These are phyloP conservation scores for Paraconiothyrium sp. DNA, from an alignment of 2,329 filamentous ascomycete species.

Conservation along the genomic window DNA sequence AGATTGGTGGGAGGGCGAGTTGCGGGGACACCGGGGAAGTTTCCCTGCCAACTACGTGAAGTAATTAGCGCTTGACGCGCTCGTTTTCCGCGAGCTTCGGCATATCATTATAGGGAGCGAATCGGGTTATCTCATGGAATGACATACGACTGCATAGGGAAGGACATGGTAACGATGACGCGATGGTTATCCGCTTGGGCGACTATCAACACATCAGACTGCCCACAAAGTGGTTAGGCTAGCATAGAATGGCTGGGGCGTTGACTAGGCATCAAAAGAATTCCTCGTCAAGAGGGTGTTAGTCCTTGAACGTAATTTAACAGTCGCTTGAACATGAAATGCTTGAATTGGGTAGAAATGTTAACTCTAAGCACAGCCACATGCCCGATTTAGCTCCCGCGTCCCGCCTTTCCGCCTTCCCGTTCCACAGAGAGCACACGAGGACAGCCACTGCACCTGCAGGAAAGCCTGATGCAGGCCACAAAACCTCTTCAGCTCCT, in stretches of 20 bases:
- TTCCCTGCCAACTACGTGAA: constrained; percentile 88
- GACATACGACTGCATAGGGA: constrained; percentile 15
- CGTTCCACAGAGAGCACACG: not conserved
- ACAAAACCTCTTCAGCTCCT: not conserved
- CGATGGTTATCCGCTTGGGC: constrained; percentile 1
- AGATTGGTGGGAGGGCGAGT: constrained; percentile 88
- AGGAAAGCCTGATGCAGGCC: not conserved
- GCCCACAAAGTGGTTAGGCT: not conserved
- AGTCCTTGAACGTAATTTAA: not conserved
- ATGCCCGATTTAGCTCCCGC: constrained; percentile 12
- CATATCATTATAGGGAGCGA: constrained; percentile 12
- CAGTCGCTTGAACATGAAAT: not conserved
- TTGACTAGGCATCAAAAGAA: not conserved
- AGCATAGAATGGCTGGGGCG: constrained; percentile 1
- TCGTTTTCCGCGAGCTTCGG: constrained; percentile 16
- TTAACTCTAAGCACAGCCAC: not conserved
- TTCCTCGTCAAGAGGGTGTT: not conserved
- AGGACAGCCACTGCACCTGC: not conserved
- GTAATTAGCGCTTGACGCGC: constrained; percentile 21
- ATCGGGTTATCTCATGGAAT: constrained; percentile 14
- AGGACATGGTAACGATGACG: constrained; percentile 10
- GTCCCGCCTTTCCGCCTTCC: constrained; percentile 9
- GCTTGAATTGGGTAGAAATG: not conserved
- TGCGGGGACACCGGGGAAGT: constrained; percentile 72
- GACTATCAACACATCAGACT: not conserved